Base-by-base conservation (phyloP, 2,329 filamentous ascomycete genomes). In the Cadophora sp. region DNA sequence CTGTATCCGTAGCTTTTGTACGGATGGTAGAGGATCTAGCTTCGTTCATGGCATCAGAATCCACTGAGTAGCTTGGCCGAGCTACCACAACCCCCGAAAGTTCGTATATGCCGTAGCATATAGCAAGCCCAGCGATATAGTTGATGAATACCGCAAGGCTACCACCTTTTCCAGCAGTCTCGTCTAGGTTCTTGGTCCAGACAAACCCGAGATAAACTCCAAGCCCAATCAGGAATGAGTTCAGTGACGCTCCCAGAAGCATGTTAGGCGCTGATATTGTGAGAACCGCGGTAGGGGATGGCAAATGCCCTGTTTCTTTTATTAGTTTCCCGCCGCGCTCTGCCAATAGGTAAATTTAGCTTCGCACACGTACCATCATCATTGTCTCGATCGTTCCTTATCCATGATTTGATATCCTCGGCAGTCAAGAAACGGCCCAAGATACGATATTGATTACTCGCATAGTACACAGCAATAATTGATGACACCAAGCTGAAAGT, bases 151-250 rank as follows among this genome's bases (percentile, higher is more conserved):
- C 39, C 11, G 11, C 18, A 14, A 13, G 11, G 39, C 39, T 43
- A 18, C 18, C 39, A 11, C 18, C 39, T 43, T 43, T 43, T 18
- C 39, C 39, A 43, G 39, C 18, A 18, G 4, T 18, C 13, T 14
- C 39, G 14, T 67, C 65, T 14, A 67, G 24, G n/a, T 64, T n/a
- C 3, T 50, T 22, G 4, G 51, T 67, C 65, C 53, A 67, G 51
- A 60, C 20, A 39, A 60, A 60, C 2, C 65, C 65, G 41, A 67
- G 51, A 33, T 67, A 64, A 4, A 64, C 53, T 14, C 51, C 60
- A 33, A 67, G 51, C 7, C 13, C 65, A 60, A 63, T 16, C 7
- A 67, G 22, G 4, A 67, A 47, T 8, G 39, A 24, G 9, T 48
- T 3, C 16, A 67, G 45, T 1, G 65, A 66, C 5, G 39, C 47